A percentile compares a stretch with the other conserved stretches of the same genome.
These are phyloP conservation scores for Nakazawaea peltata DNA, from an alignment of 805 yeast species.

Conservation along the genomic window DNA sequence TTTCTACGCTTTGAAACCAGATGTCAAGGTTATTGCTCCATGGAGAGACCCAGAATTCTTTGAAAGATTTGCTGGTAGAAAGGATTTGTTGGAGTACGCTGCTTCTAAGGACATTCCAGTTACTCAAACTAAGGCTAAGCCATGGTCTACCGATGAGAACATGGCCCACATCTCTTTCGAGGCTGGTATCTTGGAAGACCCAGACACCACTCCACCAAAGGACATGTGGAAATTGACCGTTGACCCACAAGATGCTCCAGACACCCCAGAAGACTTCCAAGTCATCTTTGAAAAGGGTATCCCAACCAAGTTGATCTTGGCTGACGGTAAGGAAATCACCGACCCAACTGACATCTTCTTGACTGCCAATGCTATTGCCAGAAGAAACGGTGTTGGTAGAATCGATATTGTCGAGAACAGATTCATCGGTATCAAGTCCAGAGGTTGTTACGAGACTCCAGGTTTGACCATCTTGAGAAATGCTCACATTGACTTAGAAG, in stretches of 20 bases:
- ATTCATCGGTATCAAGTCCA: conserved; percentile 96
- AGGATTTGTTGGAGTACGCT: conserved; percentile 90
- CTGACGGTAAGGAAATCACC: conserved; percentile 55
- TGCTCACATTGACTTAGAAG: conserved; percentile 95
- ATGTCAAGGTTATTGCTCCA: conserved; percentile 94
- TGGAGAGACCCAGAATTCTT: conserved; percentile 98
- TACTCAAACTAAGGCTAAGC: conserved; percentile 95
- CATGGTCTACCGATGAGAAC: conserved; percentile 99
- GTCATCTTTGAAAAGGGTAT: conserved; percentile 80
- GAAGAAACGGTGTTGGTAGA: conserved; percentile 99
- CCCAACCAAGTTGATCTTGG: conserved; percentile 73
- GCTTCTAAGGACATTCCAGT: conserved; percentile 89
- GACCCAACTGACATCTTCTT: conserved; percentile 89
- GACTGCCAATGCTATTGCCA: conserved; percentile 89
- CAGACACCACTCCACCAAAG: conserved; percentile 97
- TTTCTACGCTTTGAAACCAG: conserved; percentile 97
- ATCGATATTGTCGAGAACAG: conserved; percentile 98
- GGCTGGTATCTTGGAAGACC: conserved; percentile 99
- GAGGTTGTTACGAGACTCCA: conserved; percentile 99
- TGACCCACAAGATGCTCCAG: conserved; percentile 94
- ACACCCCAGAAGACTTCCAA: conserved; percentile 81
- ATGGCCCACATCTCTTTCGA: conserved; percentile 98
- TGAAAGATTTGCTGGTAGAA: conserved; percentile 96
- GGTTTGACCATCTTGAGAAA: conserved; percentile 91
- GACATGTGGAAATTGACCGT: conserved; percentile 99